Conservation (phyloP, 345 rosid species). For the Syzygium grande region DNA sequence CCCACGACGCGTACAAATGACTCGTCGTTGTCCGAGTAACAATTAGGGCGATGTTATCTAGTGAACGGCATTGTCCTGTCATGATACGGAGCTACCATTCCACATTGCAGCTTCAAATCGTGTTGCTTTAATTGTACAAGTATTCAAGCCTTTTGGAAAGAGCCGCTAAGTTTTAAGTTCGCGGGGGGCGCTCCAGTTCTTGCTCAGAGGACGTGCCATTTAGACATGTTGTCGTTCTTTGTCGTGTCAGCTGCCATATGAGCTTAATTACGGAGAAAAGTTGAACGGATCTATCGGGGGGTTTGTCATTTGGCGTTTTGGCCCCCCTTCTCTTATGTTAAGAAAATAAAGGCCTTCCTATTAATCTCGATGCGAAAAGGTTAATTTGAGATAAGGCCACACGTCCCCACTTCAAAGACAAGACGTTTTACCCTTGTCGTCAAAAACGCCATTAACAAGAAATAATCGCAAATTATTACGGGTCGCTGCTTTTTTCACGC, state of each 20-base stretch:
- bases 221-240: fast-evolving
- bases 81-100: not conserved
- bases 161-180: not conserved
- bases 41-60: not conserved
- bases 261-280: not conserved
- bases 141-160: not conserved
- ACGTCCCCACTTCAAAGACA: not conserved
- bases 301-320: not conserved
- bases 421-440: not conserved
- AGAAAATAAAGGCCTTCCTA: too few species aligned
- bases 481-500: not conserved
- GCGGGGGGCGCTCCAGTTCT: not conserved
- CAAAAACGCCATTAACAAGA: not conserved
- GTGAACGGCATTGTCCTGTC: fast-evolving
- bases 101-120: not conserved
- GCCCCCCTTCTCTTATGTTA: too few species aligned
- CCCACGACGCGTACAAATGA: fast-evolving
- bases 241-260: not conserved
- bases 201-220: not conserved
- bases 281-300: not conserved
- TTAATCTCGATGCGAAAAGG: not conserved
- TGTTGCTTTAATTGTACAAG: not conserved
- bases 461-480: not conserved
- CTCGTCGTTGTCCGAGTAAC: not conserved
- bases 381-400: not conserved